These are phyloP conservation scores for Beauveria bassiana DNA, from an alignment of 2,329 filamentous ascomycete species.

Conservation along the genomic window DNA sequence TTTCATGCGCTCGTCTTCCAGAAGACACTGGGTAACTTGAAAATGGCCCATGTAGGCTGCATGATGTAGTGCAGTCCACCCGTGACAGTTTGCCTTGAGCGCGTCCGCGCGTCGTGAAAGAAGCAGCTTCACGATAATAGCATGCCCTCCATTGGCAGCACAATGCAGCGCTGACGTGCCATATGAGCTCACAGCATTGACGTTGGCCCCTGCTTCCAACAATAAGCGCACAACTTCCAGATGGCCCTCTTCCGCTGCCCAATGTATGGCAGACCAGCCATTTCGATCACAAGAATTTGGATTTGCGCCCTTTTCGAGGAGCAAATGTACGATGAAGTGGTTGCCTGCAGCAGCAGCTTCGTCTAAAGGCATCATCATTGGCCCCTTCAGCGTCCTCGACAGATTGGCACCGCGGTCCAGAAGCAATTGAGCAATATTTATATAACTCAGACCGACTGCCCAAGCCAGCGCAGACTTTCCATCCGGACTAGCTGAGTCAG, in stretches of 20 bases:
- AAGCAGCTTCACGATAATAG: conserved; percentile 12
- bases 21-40: conserved; percentile 11
- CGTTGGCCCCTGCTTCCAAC: conserved; percentile 15
- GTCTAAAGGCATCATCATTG: not conserved
- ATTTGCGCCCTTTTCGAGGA: not conserved
- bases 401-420: not conserved
- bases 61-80: conserved; percentile 16
- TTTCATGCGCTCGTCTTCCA: not conserved
- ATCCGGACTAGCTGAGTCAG: not conserved
- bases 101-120: conserved; percentile 1
- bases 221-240: conserved; percentile 16
- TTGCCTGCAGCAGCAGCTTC: not conserved
- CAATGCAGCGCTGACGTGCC: conserved; percentile 18
- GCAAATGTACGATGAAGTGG: not conserved
- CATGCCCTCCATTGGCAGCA: conserved; percentile 15
- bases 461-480: not conserved
- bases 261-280: conserved; percentile 16
- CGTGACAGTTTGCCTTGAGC: conserved; percentile 13
- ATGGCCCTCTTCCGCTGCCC: conserved; percentile 18
- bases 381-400: not conserved
- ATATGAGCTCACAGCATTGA: conserved; percentile 1
- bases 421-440: not conserved
- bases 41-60: conserved; percentile 20
- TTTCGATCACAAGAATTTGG: conserved; percentile 16
- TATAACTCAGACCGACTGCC: not conserved